These are phyloP conservation scores for Populus deltoides DNA, from an alignment of 345 rosid species.

Conservation along the genomic window DNA sequence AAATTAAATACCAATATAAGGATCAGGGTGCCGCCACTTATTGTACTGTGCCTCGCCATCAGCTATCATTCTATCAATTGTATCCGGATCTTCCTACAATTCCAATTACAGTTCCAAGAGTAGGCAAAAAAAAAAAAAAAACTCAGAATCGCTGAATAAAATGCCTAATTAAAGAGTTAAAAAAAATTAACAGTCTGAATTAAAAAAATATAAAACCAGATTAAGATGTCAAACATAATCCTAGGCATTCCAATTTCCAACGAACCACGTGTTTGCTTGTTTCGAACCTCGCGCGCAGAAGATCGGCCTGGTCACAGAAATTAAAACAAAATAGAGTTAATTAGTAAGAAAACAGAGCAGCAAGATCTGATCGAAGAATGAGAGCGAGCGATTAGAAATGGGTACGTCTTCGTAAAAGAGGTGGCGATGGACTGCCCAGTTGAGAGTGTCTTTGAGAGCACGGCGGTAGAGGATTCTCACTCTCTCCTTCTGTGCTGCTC, in stretches of 20 bases:
- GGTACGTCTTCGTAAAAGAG: constrained; percentile 79
- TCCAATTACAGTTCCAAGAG: background rate
- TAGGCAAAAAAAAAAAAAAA: background rate
- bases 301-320: constrained; percentile 53
- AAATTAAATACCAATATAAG: constrained; percentile 63
- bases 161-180: background rate
- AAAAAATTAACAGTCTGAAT: background rate
- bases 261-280: constrained; percentile 81
- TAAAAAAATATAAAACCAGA: background rate
- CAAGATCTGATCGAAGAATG: background rate
- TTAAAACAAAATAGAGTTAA: background rate
- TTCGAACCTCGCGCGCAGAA: constrained; percentile 77
- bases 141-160: background rate
- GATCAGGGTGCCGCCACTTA: constrained; percentile 97
- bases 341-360: background rate
- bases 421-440: constrained; percentile 98
- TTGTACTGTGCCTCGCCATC: constrained; percentile 68
- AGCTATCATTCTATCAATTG: constrained; percentile 76
- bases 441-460: constrained; percentile 87
- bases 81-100: constrained; percentile 71
- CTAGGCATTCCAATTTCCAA: background rate
- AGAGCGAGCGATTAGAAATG: background rate
- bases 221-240: background rate
- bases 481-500: constrained; percentile 90
- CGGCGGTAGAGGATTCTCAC: constrained; percentile 92